Conservation (phyloP, 163 green algal species). For the Scenedesmus sp. region DNA sequence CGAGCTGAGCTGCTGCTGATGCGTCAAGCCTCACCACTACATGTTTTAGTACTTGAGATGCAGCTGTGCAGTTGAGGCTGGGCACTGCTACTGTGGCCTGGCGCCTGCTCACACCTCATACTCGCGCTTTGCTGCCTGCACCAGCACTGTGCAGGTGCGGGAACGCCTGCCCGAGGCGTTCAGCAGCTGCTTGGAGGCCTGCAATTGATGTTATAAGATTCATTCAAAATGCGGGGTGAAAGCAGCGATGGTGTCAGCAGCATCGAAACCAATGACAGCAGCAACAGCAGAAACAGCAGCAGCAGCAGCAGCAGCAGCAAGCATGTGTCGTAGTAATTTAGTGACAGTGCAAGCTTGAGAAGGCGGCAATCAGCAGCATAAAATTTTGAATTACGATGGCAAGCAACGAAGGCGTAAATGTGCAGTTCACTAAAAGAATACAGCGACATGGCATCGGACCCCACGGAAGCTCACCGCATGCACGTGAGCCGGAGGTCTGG, state of each 20-base stretch:
- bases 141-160: neutral
- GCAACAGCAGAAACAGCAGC: neutral
- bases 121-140: constrained; percentile 45
- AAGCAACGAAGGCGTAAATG: neutral
- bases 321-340: neutral
- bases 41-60: neutral
- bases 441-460: neutral
- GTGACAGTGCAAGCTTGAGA: neutral
- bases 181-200: neutral
- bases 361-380: neutral
- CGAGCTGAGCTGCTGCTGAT: too few relatives aligned
- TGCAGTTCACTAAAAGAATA: neutral
- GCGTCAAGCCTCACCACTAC: neutral
- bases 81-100: neutral
- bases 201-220: neutral
- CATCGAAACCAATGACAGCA: neutral
- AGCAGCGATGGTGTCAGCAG: neutral
- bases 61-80: neutral
- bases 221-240: neutral
- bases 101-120: constrained; percentile 31
- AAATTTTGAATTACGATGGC: too few relatives aligned
- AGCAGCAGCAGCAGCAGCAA: neutral
- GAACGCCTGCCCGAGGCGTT: neutral
- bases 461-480: neutral
- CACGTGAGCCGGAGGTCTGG: neutral